Evolutionary conservation across 2,329 filamentous ascomycete species (phyloP).

Genomic region (Orbilia blumenaviensis): DNA sequence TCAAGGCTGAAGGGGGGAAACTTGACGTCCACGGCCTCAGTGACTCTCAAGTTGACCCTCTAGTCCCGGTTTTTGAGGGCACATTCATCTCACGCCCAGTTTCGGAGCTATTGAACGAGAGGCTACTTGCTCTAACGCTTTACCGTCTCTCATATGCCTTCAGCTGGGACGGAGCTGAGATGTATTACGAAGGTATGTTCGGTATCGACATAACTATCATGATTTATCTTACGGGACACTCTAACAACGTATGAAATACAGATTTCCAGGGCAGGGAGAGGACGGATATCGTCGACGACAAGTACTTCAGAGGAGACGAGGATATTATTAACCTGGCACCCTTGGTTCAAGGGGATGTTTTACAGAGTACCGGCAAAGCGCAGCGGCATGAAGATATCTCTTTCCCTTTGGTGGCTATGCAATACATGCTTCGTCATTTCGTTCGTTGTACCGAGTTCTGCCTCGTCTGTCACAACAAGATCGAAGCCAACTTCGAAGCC

Average conservation of each 20-base stretch:
- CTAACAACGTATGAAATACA: conserved; percentile 10
- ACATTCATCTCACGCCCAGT: conserved; percentile 78
- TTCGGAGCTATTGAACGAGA: conserved; percentile 72
- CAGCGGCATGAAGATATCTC: conserved; percentile 63
- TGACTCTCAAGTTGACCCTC: conserved; percentile 24
- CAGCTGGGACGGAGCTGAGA: conserved; percentile 75
- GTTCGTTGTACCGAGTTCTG: conserved; percentile 86
- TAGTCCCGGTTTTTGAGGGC: conserved; percentile 63
- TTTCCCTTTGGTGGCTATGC: conserved; percentile 66
- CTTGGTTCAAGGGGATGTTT: conserved; percentile 13
- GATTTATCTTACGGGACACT: background rate
- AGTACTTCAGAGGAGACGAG: conserved; percentile 60
- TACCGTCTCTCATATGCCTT: conserved; percentile 67
- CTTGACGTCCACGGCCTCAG: conserved; percentile 39
- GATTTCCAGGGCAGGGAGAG: conserved; percentile 56
- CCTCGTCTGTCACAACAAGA: conserved; percentile 79
- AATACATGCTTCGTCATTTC: conserved; percentile 77
- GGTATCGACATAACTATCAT: background rate
- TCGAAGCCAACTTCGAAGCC: conserved; percentile 72
- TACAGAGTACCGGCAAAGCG: conserved; percentile 5
- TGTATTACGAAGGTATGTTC: conserved; percentile 65
- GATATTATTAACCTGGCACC: conserved; percentile 20
- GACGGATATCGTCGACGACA: conserved; percentile 59
- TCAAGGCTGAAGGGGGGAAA: conserved; percentile 40
- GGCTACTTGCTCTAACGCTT: conserved; percentile 71